A percentile compares a stretch with the other conserved stretches of the same genome.
Conservation (phyloP, 116 monocot species). For the Iris pallida region DNA sequence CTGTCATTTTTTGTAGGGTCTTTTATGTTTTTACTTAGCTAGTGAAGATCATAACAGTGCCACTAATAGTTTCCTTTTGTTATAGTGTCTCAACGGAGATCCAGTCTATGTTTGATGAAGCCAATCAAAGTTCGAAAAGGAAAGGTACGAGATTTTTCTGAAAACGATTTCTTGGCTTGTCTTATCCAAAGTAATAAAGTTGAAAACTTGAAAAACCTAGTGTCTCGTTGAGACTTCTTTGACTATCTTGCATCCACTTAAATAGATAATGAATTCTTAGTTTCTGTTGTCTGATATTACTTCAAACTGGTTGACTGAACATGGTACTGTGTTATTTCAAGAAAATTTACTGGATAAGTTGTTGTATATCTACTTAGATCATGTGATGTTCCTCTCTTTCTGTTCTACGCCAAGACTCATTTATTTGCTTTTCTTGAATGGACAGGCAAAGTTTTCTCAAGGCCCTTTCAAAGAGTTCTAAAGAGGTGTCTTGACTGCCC, state of each 20-base stretch:
- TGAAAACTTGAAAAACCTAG: too few species aligned
- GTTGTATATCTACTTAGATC: too few species aligned
- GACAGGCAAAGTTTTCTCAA: constrained; percentile 70
- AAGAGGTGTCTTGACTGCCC: constrained; percentile 52
- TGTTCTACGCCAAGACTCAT: neutral
- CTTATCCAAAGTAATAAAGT: too few species aligned
- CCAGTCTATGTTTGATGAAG: constrained; percentile 52
- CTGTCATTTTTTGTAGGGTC: too few species aligned
- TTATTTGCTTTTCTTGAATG: constrained; percentile 8
- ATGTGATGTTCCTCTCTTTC: too few species aligned
- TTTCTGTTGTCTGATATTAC: neutral
- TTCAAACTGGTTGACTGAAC: neutral
- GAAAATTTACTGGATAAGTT: neutral
- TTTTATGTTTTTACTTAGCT: too few species aligned
- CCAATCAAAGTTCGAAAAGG: constrained; percentile 71
- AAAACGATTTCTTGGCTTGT: too few species aligned
- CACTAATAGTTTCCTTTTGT: constrained; percentile 6
- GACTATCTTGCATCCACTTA: neutral
- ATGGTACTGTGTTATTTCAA: neutral
- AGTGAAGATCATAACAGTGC: too few species aligned
- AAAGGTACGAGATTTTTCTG: constrained; percentile 42
- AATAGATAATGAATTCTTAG: neutral
- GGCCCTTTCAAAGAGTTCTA: constrained; percentile 60
- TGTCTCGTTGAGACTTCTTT: neutral
- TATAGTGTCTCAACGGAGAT: constrained; percentile 61